Evolutionary conservation across 805 yeast species (phyloP), one percentile per base, ranked within the genome.

Genomic region (Ogataea saltuana): DNA sequence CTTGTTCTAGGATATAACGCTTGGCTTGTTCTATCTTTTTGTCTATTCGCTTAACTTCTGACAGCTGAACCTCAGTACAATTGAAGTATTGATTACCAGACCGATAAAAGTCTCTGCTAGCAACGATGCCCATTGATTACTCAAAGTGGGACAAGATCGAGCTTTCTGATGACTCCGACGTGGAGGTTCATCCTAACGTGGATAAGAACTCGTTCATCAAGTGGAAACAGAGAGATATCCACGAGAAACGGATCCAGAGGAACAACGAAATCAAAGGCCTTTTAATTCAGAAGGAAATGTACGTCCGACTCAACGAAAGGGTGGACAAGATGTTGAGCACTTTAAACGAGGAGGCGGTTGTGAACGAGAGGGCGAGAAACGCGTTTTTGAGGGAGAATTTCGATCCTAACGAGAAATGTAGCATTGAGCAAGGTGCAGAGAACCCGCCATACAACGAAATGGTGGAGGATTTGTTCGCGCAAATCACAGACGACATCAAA

Each of bases 131-230:
- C 40, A 81, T 93, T 52, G 99, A 93, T 64, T 93, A 93, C 67
- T 88, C 97, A 9, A 93, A 91, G 63, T 93, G 99, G 98, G 99
- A 93, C 66, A 88, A 88, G 62, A 79, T 93, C 46, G 99, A 93
- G 64, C 70, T 93, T 29, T 88, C 97, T 16, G 99, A 93, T 63
- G 99, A 93, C 65, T 88, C 97, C 7, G 99, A 93, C 58, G 72
- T 93, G 37, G 99, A 93, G 59, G 98, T 91, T 12, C 99, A 93
- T 62, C 99, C 98, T 46, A 93, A 93, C 60, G 99, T 93, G 23
- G 99, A 93, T 64, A 93, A 93, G 62, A 71, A 70, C 29, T 90
- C 98, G 1, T 91, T 93, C 54, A 88, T 93, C 56, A 79, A 81
- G 46, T 91, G 98, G 99, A 91, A 88, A 61, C 99, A 93, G 68